These are phyloP conservation scores for Carex pumila DNA, from an alignment of 176 grass and related monocot genomes.

Conservation along the genomic window DNA sequence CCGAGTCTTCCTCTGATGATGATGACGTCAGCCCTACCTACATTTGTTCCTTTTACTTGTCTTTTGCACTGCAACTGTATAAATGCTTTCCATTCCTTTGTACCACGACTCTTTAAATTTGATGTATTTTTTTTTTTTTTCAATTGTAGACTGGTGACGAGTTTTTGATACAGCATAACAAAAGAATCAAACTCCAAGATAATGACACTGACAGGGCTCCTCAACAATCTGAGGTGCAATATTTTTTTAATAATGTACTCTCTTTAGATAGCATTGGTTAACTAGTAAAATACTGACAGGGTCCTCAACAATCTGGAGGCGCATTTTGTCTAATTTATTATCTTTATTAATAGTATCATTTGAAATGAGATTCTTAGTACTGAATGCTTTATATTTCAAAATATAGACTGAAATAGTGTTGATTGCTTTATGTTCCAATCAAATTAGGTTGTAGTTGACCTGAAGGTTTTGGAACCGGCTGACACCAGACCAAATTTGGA, in stretches of 20 bases:
- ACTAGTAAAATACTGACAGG: background rate
- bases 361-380: background rate
- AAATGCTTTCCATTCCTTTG: background rate
- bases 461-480: conserved; percentile 42
- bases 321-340: background rate
- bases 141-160: conserved; percentile 59
- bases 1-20: conserved; percentile 70
- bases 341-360: background rate
- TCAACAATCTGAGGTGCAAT: conserved; percentile 58
- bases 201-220: conserved; percentile 27
- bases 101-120: background rate
- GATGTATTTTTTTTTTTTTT: conserved; percentile 4
- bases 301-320: conserved; percentile 50
- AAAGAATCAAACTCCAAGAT: conserved; percentile 51
- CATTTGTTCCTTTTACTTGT: background rate
- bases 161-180: conserved; percentile 94
- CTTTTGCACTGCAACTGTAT: background rate
- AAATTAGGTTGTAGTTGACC: conserved; percentile 39
- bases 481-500: conserved; percentile 42
- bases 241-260: conserved; percentile 9
- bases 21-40: conserved; percentile 78
- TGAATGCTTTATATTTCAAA: background rate
- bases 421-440: conserved; percentile 26
- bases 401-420: conserved; percentile 6
- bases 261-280: background rate